Conservation (phyloP, 192 early-diverging fungal genomes). For the Chytriomyces sp. region DNA sequence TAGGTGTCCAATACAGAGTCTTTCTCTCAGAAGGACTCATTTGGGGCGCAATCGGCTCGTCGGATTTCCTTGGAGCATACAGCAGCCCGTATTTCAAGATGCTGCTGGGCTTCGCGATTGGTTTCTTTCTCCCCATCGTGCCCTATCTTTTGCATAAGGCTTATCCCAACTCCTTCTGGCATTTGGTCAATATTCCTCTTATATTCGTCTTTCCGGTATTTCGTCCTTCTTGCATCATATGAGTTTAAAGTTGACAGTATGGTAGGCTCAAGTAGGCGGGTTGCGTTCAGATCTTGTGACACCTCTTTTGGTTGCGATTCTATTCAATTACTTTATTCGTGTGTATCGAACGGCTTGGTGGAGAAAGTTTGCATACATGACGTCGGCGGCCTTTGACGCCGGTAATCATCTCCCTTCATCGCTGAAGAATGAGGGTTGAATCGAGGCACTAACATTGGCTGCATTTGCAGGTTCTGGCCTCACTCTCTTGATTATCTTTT, state of each 20-base stretch:
- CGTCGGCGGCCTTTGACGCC: constrained; percentile 64
- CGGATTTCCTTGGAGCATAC: constrained; percentile 53
- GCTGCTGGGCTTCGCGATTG: constrained; percentile 17
- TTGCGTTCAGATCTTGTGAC: constrained; percentile 20
- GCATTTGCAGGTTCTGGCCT: no score
- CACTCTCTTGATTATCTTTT: no score
- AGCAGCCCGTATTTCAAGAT: constrained; percentile 18
- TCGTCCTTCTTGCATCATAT: no score
- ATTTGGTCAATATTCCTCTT: constrained; percentile 10
- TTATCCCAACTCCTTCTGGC: constrained; percentile 27
- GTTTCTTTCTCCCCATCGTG: constrained; percentile 32
- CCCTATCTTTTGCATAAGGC: constrained; percentile 37
- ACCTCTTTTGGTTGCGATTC: background rate
- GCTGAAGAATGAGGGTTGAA: no score
- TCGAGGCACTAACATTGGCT: no score
- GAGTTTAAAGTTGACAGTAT: no score
- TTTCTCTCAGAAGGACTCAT: constrained; percentile 70
- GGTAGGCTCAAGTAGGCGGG: no score
- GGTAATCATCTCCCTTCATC: no score
- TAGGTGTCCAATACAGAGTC: constrained; percentile 39
- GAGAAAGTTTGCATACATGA: constrained; percentile 58
- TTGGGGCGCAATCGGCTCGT: constrained; percentile 71
- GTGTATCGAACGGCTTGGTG: constrained; percentile 47
- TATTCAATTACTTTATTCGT: background rate
- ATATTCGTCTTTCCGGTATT: background rate